Evolutionary conservation across 1,284 basidiomycete species (phyloP).

Genomic region (Xanthoconium separans): DNA sequence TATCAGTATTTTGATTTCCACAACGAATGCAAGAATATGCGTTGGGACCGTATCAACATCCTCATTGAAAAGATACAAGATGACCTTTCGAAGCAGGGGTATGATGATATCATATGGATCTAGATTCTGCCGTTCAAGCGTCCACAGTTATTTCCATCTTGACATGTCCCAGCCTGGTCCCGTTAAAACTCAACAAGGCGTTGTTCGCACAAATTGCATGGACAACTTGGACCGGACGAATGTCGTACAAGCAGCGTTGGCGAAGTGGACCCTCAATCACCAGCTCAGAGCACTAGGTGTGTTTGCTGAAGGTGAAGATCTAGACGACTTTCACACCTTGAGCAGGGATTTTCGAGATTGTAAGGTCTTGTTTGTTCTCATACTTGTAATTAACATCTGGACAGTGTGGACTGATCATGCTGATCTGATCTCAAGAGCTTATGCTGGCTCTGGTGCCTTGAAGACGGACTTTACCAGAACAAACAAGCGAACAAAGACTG

Average conservation of each 20-base stretch:
- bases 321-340: slow-evolving; percentile 80
- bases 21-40: slow-evolving; percentile 92
- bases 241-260: slow-evolving; percentile 89
- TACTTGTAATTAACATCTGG: slow-evolving; percentile 3
- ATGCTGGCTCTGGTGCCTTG: slow-evolving; percentile 93
- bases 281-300: slow-evolving; percentile 79
- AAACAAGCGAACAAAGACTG: slow-evolving; percentile 83
- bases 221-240: slow-evolving; percentile 97
- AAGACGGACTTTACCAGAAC: slow-evolving; percentile 98
- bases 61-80: slow-evolving; percentile 79
- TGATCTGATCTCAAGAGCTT: slow-evolving; percentile 87
- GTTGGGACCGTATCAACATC: slow-evolving; percentile 89
- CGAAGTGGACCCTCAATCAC: slow-evolving; percentile 78
- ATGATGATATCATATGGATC: slow-evolving; percentile 21
- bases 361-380: slow-evolving; percentile 40
- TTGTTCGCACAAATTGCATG: slow-evolving; percentile 89
- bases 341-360: slow-evolving; percentile 87
- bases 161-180: slow-evolving; percentile 47
- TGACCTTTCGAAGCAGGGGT: slow-evolving; percentile 76
- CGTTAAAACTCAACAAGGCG: slow-evolving; percentile 60
- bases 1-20: slow-evolving; percentile 99
- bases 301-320: slow-evolving; percentile 61
- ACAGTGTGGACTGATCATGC: slow-evolving; percentile 98
- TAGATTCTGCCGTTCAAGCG: neutral
- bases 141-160: slow-evolving; percentile 72